These are phyloP conservation scores for Hericium erinaceus DNA, from an alignment of 768 basidiomycete species.

Conservation along the genomic window DNA sequence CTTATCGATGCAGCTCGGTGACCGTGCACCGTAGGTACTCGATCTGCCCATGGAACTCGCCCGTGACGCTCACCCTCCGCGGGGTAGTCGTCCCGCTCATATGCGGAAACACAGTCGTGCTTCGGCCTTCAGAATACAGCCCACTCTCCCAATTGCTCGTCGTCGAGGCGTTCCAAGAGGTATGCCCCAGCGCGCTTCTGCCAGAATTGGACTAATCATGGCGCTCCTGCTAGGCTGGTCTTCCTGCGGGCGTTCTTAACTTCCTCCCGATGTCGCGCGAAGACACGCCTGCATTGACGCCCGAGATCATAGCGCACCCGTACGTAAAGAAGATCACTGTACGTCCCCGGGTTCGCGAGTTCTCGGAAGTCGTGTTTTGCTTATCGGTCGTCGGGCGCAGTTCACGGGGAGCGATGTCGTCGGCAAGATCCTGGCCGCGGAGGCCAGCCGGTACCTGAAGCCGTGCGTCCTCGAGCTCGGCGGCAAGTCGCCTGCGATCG, in stretches of 20 bases:
- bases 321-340: constrained; percentile 45
- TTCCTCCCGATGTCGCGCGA: constrained; percentile 39
- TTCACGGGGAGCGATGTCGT: constrained; percentile 51
- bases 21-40: constrained; percentile 26
- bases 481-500: constrained; percentile 45
- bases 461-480: constrained; percentile 49
- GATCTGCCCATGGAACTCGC: constrained; percentile 49
- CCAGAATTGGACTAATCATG: not conserved
- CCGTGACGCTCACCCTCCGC: constrained; percentile 34
- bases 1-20: not conserved
- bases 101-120: constrained; percentile 45
- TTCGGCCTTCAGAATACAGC: constrained; percentile 42
- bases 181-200: not conserved
- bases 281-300: constrained; percentile 32
- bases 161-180: constrained; percentile 38
- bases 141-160: constrained; percentile 30
- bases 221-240: constrained; percentile 35
- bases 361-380: not conserved
- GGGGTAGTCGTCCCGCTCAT: constrained; percentile 36
- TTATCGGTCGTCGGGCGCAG: constrained; percentile 18
- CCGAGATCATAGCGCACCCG: constrained; percentile 48
- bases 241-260: constrained; percentile 53
- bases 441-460: constrained; percentile 48
- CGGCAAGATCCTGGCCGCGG: constrained; percentile 41
- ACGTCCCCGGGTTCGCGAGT: constrained; percentile 4